Conservation (phyloP, 1,284 basidiomycete species). For the Cryptococcus hybrid region DNA sequence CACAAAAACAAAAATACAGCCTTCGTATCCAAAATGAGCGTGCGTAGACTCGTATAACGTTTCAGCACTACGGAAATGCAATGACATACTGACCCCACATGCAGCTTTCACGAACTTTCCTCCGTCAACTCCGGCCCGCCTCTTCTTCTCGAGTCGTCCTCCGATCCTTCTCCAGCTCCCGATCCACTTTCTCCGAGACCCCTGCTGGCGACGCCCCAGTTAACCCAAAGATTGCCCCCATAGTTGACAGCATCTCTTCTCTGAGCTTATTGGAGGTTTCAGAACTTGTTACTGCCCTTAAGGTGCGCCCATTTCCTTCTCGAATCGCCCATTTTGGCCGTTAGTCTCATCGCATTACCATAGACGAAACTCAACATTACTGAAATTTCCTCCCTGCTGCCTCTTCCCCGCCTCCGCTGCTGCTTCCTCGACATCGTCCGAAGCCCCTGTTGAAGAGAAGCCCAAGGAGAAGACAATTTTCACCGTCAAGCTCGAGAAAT, state of each 20-base stretch:
- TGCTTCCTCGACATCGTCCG: slow-evolving; percentile 59
- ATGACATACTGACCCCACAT: neutral
- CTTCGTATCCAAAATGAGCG: slow-evolving; percentile 6
- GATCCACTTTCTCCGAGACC: slow-evolving; percentile 23
- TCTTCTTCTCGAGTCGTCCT: slow-evolving; percentile 3
- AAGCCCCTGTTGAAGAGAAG: slow-evolving; percentile 72
- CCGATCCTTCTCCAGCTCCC: slow-evolving; percentile 30
- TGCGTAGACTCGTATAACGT: neutral
- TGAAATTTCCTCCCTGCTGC: slow-evolving; percentile 92
- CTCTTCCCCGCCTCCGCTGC: slow-evolving; percentile 57
- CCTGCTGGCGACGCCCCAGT: slow-evolving; percentile 14
- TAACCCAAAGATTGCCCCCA: slow-evolving; percentile 65
- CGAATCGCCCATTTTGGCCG: neutral
- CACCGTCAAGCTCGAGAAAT: slow-evolving; percentile 89
- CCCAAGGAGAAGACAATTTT: slow-evolving; percentile 99
- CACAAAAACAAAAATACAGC: neutral
- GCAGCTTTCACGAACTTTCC: neutral
- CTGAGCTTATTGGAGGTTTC: slow-evolving; percentile 93
- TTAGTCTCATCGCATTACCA: neutral
- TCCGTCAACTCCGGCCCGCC: neutral
- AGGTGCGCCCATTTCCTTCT: slow-evolving; percentile 58
- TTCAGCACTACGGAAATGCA: neutral
- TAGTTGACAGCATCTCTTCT: slow-evolving; percentile 92
- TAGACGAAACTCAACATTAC: slow-evolving; percentile 94
- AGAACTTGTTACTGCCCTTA: slow-evolving; percentile 89